Evolutionary conservation across 352 stramenopile species (phyloP).

Genomic region (Lagenidium giganteum): DNA sequence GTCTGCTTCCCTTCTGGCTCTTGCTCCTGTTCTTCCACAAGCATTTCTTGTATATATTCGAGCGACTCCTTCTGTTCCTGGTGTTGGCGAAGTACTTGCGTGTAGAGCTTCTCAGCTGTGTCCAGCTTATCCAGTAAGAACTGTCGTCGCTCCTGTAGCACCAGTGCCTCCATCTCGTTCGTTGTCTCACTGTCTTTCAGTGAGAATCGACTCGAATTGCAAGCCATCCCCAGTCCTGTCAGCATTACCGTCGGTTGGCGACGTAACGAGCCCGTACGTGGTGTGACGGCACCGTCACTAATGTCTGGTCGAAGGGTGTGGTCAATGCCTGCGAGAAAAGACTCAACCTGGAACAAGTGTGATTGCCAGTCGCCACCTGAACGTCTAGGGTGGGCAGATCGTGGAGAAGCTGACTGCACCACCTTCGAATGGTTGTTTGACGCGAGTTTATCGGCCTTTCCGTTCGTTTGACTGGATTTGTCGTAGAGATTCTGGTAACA

Average conservation of each 20-base stretch:
- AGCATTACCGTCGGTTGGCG: not conserved
- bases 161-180: conserved; percentile 21
- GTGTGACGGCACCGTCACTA: not conserved
- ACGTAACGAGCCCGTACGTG: no score
- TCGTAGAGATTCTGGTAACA: conserved; percentile 61
- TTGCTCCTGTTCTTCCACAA: conserved; percentile 42
- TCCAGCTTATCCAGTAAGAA: conserved; percentile 59
- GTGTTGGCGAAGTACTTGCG: conserved; percentile 62
- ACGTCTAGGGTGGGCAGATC: no score
- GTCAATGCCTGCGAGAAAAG: conserved; percentile 32
- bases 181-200: conserved; percentile 10
- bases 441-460: no score
- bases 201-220: conserved; percentile 21
- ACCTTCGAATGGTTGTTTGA: no score
- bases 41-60: conserved; percentile 53
- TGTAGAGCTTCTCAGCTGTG: conserved; percentile 64
- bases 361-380: conserved; percentile 26
- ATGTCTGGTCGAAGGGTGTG: not conserved
- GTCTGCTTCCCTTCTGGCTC: conserved; percentile 12
- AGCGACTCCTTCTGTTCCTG: conserved; percentile 58
- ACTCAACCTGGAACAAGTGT: conserved; percentile 43
- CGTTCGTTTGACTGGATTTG: conserved; percentile 8
- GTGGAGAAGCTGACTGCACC: no score
- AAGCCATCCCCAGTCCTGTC: not conserved
- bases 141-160: conserved; percentile 32